phyloP scores from a whole-genome alignment of 805 yeast species.

The Wickerhamomyces silvicola region DNA sequence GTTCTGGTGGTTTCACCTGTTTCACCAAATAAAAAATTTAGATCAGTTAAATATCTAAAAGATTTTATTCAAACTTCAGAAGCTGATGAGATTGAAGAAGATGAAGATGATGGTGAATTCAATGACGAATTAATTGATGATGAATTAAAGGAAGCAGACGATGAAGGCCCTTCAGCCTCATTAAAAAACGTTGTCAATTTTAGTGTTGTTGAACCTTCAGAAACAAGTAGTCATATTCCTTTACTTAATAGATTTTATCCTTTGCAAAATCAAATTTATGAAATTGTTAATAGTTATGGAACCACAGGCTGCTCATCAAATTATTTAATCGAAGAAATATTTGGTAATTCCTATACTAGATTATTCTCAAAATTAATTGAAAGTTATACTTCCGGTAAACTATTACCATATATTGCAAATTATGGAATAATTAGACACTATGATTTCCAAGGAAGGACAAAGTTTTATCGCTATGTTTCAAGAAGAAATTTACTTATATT shows the following conservation, averaged over 20 bases:
- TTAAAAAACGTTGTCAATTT: slow-evolving; percentile 12
- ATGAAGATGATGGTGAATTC: slow-evolving; percentile 24
- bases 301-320: slow-evolving; percentile 53
- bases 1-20: slow-evolving; percentile 44
- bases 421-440: slow-evolving; percentile 50
- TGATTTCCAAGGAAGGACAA: slow-evolving; percentile 69
- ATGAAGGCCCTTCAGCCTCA: slow-evolving; percentile 14
- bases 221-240: slow-evolving; percentile 10
- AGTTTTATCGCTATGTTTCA: slow-evolving; percentile 61
- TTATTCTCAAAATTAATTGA: slow-evolving; percentile 49
- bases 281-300: slow-evolving; percentile 35
- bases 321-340: slow-evolving; percentile 40
- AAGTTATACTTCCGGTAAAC: slow-evolving; percentile 31
- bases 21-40: slow-evolving; percentile 40
- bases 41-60: slow-evolving; percentile 36
- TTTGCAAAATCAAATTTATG: slow-evolving; percentile 55
- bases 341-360: slow-evolving; percentile 50
- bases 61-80: slow-evolving; percentile 31
- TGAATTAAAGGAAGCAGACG: slow-evolving; percentile 16
- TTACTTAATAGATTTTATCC: slow-evolving; percentile 53
- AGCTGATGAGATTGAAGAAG: slow-evolving; percentile 24
- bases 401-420: slow-evolving; percentile 24
- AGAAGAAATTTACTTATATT: slow-evolving; percentile 31
- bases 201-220: slow-evolving; percentile 11
- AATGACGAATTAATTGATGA: slow-evolving; percentile 27